A percentile compares a stretch with the other conserved stretches of the same genome.
phyloP scores from a whole-genome alignment of 169 alveolate species.

The Plasmodium cynomolgi region DNA sequence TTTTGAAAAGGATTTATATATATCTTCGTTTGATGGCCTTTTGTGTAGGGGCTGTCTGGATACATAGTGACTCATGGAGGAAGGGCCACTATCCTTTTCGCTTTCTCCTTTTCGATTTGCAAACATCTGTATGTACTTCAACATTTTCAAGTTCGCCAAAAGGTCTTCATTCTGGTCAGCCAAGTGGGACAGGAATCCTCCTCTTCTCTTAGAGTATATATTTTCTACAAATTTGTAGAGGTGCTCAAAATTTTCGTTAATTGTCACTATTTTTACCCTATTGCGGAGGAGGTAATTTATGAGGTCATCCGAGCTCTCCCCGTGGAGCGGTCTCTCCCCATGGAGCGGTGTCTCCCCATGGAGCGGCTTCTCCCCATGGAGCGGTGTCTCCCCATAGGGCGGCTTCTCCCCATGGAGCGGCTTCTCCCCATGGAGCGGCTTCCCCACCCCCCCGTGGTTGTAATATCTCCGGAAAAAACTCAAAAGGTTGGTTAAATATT shows the following conservation, averaged over 20 bases:
- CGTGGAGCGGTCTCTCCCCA: background rate
- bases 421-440: background rate
- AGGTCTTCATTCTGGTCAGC: background rate
- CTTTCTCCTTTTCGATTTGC: background rate
- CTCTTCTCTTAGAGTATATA: background rate
- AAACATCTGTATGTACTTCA: constrained; percentile 11
- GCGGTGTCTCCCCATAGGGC: background rate
- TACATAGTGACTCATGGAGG: background rate
- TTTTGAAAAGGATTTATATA: constrained; percentile 37
- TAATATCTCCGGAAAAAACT: constrained; percentile 7
- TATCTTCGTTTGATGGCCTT: constrained; percentile 18
- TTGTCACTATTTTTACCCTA: constrained; percentile 31
- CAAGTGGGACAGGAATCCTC: background rate
- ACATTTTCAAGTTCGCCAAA: background rate
- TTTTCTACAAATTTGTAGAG: constrained; percentile 32
- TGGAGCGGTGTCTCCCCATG: background rate
- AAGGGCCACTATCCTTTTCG: background rate
- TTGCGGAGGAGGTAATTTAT: constrained; percentile 6
- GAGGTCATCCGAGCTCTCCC: background rate
- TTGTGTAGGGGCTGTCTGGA: background rate
- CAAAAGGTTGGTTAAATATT: constrained; percentile 16
- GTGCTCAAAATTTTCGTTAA: constrained; percentile 26
- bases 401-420: background rate
- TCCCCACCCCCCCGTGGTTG: background rate
- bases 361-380: background rate